Conservation (phyloP, 1,139 yeast genomes). For the Nakaseomyces uthaithaninus region DNA sequence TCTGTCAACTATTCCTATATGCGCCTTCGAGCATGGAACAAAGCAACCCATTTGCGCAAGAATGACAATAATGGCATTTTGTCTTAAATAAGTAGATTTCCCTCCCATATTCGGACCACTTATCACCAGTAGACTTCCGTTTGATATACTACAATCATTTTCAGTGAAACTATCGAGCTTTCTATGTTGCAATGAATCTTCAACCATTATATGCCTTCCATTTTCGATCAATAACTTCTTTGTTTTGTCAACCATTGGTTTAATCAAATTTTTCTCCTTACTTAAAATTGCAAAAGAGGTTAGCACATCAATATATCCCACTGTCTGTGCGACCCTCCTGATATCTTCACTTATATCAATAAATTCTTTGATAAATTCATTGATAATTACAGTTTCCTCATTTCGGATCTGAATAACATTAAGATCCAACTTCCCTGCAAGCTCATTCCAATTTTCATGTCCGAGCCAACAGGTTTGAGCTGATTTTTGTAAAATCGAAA, state of each 20-base stretch:
- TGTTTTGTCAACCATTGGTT: slow-evolving; percentile 56
- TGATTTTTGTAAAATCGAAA: slow-evolving; percentile 24
- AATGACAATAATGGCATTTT: slow-evolving; percentile 75
- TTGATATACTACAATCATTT: slow-evolving; percentile 48
- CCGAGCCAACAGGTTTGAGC: slow-evolving; percentile 31
- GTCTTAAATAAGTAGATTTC: slow-evolving; percentile 82
- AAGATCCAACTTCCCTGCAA: slow-evolving; percentile 32
- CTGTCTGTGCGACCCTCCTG: slow-evolving; percentile 31
- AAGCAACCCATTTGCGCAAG: slow-evolving; percentile 85
- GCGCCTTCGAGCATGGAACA: slow-evolving; percentile 73
- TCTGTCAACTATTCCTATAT: slow-evolving; percentile 73
- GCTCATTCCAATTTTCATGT: slow-evolving; percentile 32
- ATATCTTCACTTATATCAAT: slow-evolving; percentile 27
- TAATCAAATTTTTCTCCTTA: slow-evolving; percentile 49
- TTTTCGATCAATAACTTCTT: slow-evolving; percentile 40
- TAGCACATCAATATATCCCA: slow-evolving; percentile 67
- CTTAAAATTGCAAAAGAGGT: slow-evolving; percentile 68
- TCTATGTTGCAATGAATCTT: slow-evolving; percentile 47
- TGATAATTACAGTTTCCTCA: slow-evolving; percentile 31
- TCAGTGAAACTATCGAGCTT: slow-evolving; percentile 46
- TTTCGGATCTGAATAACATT: slow-evolving; percentile 21
- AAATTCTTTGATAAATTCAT: slow-evolving; percentile 26
- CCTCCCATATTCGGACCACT: slow-evolving; percentile 99
- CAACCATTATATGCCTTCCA: slow-evolving; percentile 90
- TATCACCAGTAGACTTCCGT: slow-evolving; percentile 54